Base-by-base conservation (phyloP, 768 basidiomycete species). In the Leccinum obscurum region DNA sequence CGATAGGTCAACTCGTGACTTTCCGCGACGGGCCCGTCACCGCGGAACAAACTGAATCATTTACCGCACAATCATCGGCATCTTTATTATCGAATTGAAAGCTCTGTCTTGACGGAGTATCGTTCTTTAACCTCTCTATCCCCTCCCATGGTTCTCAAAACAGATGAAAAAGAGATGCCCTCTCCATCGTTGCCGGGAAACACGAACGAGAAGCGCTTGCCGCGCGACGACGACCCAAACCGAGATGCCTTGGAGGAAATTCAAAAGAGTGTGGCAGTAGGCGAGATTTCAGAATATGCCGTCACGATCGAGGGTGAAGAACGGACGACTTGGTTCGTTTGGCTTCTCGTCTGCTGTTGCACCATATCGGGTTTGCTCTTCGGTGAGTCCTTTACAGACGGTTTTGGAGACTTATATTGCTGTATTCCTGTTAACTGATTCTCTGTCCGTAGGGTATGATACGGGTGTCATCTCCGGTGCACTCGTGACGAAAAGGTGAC, bases 401-500 rank as follows among this genome's bases (percentile, higher is more conserved):
- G 26, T 34, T 20, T 35, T 37, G 7, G 28, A 20, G 9, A 15
- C 46, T n/a, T 34, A 67, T 28, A 66, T 6, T 10, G 1, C 6
- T 34, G 69, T 28, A 70, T 6, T 10, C 1, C 7, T 30, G 51
- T 32, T 28, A 15, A 32, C 8, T 44, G 44, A 44, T 44, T 6
- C 10, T 3, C 9, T 44, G 34, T 39, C 52, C 26, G 17, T 60
- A 90, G 89, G 90, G 26, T 92, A 92, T 66, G 90, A 92, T 68
- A 92, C 90, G 10, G 89, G 89, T 49, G 86, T 89, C 39, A 87
- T 92, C 24, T 90, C 88, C 57, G 90, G 90, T 28, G 87, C 90
- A n/a, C 78, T 92, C 35, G 88, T 91, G 24, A 86, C 83, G 10
- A 90, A 81, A 84, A 0, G 75, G 78, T 5, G 89, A 90, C 66